Base-by-base conservation (phyloP, 2,329 filamentous ascomycete species). In the Aspergillus candidus region DNA sequence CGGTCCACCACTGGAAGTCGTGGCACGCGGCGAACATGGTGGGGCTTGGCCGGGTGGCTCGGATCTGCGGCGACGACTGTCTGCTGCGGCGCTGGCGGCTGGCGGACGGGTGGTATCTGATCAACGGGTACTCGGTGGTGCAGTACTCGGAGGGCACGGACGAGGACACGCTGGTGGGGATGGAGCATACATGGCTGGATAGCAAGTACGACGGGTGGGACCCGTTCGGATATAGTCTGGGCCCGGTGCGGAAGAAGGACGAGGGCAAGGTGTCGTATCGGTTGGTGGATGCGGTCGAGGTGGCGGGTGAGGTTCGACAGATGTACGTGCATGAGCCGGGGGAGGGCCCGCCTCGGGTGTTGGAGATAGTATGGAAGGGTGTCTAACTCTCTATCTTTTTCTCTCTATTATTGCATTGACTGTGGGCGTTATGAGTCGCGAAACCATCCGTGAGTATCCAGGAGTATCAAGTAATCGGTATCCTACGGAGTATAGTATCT, bases 1-100 rank as follows among this genome's bases (percentile, higher is more conserved):
- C 70, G 43, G 55, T 79, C 11, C 77, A 80, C 56, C 76, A 79
- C 60, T 79, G 75, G 75, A 78, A 77, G 56, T 72, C 69, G 18
- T 78, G 75, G 73, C 75, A 75, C 54, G 54, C 62, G 2, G 51
- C 38, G 22, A 50, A 55, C 32, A 73, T 77, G 4, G 65, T 67
- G 32, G 59, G 65, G 39, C 75, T 77, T 67, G 68, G 73, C 17
- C 58, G 63, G 41, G 62, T 73, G 11, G 59, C 67, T 3, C 53
- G 65, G 6, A 57, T 75, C 27, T 79, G 77, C 46, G 76, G 76
- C 7, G 70, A 72, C 40, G 29, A 36, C 10, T 79, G 77, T 48
- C 72, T 77, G 51, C 61, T 79, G 32, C 74, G 76, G 56, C 67
- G 77, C 4, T 79, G 71, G 63, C 63, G 59, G 35, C 65, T 70